Evolutionary conservation across 345 rosid genomes (phyloP).

Genomic region (Brassica cretica): DNA sequence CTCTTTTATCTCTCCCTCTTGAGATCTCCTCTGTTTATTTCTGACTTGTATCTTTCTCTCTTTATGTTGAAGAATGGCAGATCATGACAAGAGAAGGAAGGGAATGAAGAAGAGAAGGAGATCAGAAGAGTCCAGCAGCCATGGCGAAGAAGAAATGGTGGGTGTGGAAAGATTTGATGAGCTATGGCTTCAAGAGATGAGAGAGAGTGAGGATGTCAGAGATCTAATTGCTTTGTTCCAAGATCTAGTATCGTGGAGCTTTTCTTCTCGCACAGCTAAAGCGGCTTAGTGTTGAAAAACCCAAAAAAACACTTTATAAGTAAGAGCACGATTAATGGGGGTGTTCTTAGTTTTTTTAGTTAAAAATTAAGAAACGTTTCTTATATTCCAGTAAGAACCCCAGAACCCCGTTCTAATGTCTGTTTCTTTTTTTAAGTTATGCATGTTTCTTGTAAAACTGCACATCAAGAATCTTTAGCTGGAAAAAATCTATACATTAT

Average conservation of each 20-base stretch:
- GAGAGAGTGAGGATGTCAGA: constrained; percentile 37
- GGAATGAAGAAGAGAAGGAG: constrained; percentile 45
- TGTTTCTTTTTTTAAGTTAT: neutral
- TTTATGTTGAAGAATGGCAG: constrained; percentile 47
- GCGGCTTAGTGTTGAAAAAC: constrained; percentile 41
- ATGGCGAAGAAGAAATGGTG: constrained; percentile 36
- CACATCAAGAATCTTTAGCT: constrained; percentile 14
- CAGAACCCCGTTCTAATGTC: too few relatives aligned
- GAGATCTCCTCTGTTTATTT: neutral
- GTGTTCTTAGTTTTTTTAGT: too few relatives aligned
- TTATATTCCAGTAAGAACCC: too few relatives aligned
- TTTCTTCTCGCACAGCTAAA: constrained; percentile 43
- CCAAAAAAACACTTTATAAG: too few relatives aligned
- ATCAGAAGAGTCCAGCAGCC: constrained; percentile 32
- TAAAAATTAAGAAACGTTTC: too few relatives aligned
- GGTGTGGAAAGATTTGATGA: constrained; percentile 23
- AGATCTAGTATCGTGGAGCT: constrained; percentile 38
- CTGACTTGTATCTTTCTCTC: neutral
- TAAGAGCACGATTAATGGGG: too few relatives aligned
- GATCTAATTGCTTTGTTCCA: constrained; percentile 44
- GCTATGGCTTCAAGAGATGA: constrained; percentile 15
- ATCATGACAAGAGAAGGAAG: constrained; percentile 58
- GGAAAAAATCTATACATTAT: neutral
- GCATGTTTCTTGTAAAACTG: constrained; percentile 8
- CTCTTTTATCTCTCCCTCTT: neutral